phyloP scores from a whole-genome alignment of 257 asterid genomes.

The Forsythia suspensa region DNA sequence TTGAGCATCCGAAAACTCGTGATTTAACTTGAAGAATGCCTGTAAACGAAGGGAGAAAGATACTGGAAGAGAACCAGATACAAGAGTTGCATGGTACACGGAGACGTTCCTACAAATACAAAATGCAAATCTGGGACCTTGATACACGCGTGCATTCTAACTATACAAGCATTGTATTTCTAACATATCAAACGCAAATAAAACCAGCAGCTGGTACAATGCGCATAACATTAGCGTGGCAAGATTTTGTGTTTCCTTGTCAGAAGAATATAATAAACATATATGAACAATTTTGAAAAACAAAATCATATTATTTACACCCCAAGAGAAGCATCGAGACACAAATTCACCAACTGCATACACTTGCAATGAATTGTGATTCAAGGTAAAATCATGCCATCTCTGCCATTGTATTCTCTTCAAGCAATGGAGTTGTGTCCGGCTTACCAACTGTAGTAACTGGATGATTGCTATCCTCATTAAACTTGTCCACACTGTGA shows the following conservation, averaged over 20 bases:
- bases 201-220: neutral
- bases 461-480: constrained; percentile 58
- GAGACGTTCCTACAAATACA: too few relatives aligned
- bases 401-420: constrained; percentile 35
- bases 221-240: neutral
- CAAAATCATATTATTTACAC: constrained; percentile 23
- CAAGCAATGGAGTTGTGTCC: constrained; percentile 65
- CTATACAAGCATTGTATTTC: too few relatives aligned
- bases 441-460: constrained; percentile 35
- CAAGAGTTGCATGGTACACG: too few relatives aligned
- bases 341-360: neutral
- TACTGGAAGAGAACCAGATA: too few relatives aligned
- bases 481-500: constrained; percentile 64
- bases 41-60: too few relatives aligned
- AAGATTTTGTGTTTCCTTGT: neutral
- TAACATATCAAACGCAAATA: too few relatives aligned
- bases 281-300: constrained; percentile 15
- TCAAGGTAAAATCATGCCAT: constrained; percentile 22
- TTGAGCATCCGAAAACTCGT: too few relatives aligned
- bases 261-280: neutral
- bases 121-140: too few relatives aligned
- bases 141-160: too few relatives aligned
- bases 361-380: neutral
- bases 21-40: too few relatives aligned
- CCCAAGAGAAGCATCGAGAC: neutral